phyloP scores from a whole-genome alignment of 2,329 filamentous ascomycete genomes.

The Aspergillus vadensis region DNA sequence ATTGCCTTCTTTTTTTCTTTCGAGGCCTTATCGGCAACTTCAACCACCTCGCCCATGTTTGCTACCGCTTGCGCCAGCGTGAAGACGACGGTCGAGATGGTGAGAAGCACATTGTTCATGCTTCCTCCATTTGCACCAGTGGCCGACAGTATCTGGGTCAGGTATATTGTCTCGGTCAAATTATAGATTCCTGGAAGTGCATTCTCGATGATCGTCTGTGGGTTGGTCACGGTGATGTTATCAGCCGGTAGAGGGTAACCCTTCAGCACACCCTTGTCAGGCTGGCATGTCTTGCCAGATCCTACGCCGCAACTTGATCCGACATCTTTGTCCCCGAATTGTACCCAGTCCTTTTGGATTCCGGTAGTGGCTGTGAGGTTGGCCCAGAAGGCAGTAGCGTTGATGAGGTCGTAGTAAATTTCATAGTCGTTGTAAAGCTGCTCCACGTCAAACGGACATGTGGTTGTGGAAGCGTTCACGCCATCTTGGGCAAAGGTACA shows the following conservation, averaged over 20 bases:
- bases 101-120: slow-evolving; percentile 1
- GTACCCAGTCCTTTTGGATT: neutral
- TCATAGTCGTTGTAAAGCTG: slow-evolving; percentile 1
- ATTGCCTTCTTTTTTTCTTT: slow-evolving; percentile 1
- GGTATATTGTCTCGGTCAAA: neutral
- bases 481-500: neutral
- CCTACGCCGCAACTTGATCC: neutral
- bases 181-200: neutral
- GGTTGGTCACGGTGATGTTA: slow-evolving; percentile 1
- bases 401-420: neutral
- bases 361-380: neutral
- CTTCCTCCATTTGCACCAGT: neutral
- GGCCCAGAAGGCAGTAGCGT: slow-evolving; percentile 4
- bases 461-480: neutral
- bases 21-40: neutral
- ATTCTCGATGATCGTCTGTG: slow-evolving; percentile 2
- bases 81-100: slow-evolving; percentile 3
- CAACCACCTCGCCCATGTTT: neutral
- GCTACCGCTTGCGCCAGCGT: neutral
- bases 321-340: slow-evolving; percentile 2
- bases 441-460: neutral
- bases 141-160: neutral
- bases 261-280: neutral
- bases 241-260: slow-evolving; percentile 1
- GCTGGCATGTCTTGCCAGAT: slow-evolving; percentile 2